Percentiles rank a stretch among this genome's conserved stretches.
Evolutionary conservation across 2,329 filamentous ascomycete genomes (phyloP).

Genomic region (Lasiodiplodia sp.): DNA sequence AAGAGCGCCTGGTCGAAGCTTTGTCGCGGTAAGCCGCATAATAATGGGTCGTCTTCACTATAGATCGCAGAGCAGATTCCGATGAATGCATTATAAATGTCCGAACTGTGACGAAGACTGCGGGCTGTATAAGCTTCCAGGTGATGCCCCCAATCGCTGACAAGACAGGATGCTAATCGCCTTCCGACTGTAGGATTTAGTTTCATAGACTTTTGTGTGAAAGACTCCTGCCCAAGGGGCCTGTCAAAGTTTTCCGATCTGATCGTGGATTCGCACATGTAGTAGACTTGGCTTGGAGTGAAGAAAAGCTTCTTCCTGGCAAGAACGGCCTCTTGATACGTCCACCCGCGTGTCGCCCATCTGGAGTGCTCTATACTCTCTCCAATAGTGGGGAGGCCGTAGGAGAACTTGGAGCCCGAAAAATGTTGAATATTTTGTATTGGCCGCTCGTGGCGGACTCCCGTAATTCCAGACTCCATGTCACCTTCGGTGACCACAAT

Average conservation of each 20-base stretch:
- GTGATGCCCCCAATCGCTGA: background rate
- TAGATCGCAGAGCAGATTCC: background rate
- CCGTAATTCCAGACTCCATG: background rate
- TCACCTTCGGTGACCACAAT: background rate
- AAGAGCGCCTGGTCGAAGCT: slow-evolving; percentile 7
- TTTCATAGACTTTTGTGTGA: background rate
- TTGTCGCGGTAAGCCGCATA: background rate
- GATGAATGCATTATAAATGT: slow-evolving; percentile 18
- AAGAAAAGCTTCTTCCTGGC: slow-evolving; percentile 5
- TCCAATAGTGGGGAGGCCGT: background rate
- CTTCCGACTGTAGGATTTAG: too few species aligned
- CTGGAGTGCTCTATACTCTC: background rate
- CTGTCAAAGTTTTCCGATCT: too few species aligned
- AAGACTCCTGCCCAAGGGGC: too few species aligned
- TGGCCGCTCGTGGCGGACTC: background rate
- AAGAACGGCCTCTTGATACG: slow-evolving; percentile 21
- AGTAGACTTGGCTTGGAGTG: background rate
- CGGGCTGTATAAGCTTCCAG: background rate
- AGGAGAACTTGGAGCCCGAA: background rate
- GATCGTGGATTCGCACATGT: background rate
- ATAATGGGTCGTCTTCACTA: background rate
- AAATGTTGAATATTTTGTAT: background rate
- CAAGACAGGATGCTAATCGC: background rate
- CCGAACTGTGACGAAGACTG: background rate
- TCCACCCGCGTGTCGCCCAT: slow-evolving; percentile 25